phyloP scores from a whole-genome alignment of 176 grass and related monocot genomes.

The Eremochloa ophiuroides region DNA sequence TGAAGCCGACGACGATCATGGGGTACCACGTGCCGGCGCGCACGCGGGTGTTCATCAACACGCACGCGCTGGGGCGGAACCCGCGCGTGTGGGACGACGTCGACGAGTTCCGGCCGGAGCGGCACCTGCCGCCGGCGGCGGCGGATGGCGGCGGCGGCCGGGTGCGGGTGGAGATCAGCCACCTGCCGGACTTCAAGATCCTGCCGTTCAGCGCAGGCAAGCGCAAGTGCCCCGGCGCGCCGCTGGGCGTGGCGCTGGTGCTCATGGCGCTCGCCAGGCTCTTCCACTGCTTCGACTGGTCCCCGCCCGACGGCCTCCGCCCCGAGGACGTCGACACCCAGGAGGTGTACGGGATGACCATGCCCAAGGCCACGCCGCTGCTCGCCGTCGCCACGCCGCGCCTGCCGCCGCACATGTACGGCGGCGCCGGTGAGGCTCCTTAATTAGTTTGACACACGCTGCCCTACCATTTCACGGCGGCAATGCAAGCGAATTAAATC shows the following conservation, averaged over 20 bases:
- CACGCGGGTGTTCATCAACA: constrained; percentile 92
- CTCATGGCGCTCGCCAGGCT: constrained; percentile 87
- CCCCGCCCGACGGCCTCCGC: constrained; percentile 50
- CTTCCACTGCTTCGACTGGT: constrained; percentile 96
- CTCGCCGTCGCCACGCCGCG: constrained; percentile 58
- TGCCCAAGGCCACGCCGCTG: constrained; percentile 79
- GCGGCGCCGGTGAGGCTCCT: background rate
- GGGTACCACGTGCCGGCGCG: constrained; percentile 75
- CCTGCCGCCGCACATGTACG: constrained; percentile 53
- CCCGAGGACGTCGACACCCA: constrained; percentile 63
- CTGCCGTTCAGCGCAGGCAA: constrained; percentile 83
- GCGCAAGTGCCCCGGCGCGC: constrained; percentile 83
- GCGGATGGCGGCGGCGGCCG: constrained; percentile 6
- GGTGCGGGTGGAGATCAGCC: constrained; percentile 72
- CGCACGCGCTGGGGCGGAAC: constrained; percentile 78
- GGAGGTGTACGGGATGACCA: constrained; percentile 78
- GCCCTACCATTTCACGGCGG: background rate
- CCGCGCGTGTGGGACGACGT: constrained; percentile 55
- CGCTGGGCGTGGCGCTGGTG: constrained; percentile 63
- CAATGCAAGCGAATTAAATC: background rate
- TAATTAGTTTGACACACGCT: background rate
- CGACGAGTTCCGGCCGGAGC: constrained; percentile 66
- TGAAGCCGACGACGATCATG: constrained; percentile 67
- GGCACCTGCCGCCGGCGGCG: constrained; percentile 43
- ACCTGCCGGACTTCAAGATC: constrained; percentile 83